Evolutionary conservation across 495 filamentous ascomycete genomes (phyloP).

Genomic region (Penicillium coffeae): DNA sequence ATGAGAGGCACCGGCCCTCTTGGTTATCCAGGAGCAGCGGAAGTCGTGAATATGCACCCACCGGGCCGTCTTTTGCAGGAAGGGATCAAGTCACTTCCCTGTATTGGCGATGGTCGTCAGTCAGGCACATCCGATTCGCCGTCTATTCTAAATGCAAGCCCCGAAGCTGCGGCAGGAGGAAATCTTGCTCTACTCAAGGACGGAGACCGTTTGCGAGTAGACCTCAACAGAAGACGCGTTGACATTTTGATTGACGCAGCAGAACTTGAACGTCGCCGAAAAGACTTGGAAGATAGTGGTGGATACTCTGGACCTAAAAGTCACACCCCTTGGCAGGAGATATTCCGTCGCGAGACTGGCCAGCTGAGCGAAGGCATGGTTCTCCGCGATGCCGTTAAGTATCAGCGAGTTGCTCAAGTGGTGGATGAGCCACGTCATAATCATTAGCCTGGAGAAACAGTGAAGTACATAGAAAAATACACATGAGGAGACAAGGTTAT

Average conservation of each 20-base stretch:
- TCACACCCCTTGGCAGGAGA: constrained; percentile 49
- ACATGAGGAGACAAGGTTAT: too few species aligned
- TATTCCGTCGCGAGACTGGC: constrained; percentile 48
- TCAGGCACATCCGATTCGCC: constrained; percentile 53
- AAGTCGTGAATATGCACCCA: constrained; percentile 57
- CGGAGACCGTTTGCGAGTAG: constrained; percentile 54
- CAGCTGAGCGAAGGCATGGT: constrained; percentile 54
- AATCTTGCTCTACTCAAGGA: constrained; percentile 52
- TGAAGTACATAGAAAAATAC: too few species aligned
- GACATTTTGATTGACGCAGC: constrained; percentile 49
- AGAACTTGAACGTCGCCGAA: constrained; percentile 64
- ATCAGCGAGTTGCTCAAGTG: constrained; percentile 48
- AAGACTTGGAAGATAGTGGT: constrained; percentile 36
- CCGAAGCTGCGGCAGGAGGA: constrained; percentile 58
- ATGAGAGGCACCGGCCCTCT: constrained; percentile 53
- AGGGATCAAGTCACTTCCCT: constrained; percentile 48
- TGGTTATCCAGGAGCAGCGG: constrained; percentile 52
- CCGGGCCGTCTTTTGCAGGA: constrained; percentile 42
- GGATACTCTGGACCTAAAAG: constrained; percentile 23
- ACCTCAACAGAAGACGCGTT: constrained; percentile 49
- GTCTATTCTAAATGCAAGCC: constrained; percentile 54
- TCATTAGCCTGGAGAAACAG: too few species aligned
- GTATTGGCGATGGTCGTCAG: constrained; percentile 56
- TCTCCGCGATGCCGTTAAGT: constrained; percentile 45
- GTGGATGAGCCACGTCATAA: constrained; percentile 46